These are phyloP conservation scores for Colletotrichum zoysiae DNA, from an alignment of 2,329 filamentous ascomycete species.

Conservation along the genomic window DNA sequence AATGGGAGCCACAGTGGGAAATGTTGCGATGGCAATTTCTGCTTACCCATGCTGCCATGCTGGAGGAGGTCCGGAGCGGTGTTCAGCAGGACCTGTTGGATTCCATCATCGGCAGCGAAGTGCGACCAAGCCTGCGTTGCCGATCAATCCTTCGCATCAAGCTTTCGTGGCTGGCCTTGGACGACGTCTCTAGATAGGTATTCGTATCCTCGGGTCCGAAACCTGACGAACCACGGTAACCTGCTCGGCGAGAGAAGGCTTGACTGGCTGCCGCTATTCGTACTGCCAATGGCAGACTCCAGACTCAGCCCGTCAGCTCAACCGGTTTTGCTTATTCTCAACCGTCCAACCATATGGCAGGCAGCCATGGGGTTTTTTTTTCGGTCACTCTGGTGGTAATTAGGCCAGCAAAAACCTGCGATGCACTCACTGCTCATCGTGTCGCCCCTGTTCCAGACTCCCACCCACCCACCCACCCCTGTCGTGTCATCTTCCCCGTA, in stretches of 20 bases:
- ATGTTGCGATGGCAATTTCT: slow-evolving; percentile 18
- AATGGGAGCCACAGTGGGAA: neutral
- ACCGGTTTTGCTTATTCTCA: neutral
- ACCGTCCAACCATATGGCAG: neutral
- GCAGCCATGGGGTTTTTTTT: neutral
- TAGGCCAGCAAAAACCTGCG: neutral
- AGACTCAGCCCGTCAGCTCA: slow-evolving; percentile 5
- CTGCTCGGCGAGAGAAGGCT: neutral
- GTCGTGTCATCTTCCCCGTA: slow-evolving; percentile 6
- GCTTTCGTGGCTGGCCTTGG: slow-evolving; percentile 35
- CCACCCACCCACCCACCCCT: neutral
- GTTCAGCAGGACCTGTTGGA: neutral
- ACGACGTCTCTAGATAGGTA: neutral
- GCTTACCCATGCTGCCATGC: neutral
- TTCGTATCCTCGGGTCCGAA: neutral
- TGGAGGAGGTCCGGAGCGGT: neutral
- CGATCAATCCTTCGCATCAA: slow-evolving; percentile 17
- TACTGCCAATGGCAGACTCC: neutral
- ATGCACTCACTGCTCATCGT: neutral
- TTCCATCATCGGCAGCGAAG: neutral
- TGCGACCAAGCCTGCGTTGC: neutral
- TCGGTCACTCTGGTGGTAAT: too few relatives aligned
- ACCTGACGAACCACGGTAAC: slow-evolving; percentile 11
- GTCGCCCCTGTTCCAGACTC: slow-evolving; percentile 15
- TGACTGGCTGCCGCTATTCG: slow-evolving; percentile 6